A percentile compares a stretch with the other conserved stretches of the same genome.
Evolutionary conservation across 768 basidiomycete genomes (phyloP).

Genomic region (Rhizopogon sp.): DNA sequence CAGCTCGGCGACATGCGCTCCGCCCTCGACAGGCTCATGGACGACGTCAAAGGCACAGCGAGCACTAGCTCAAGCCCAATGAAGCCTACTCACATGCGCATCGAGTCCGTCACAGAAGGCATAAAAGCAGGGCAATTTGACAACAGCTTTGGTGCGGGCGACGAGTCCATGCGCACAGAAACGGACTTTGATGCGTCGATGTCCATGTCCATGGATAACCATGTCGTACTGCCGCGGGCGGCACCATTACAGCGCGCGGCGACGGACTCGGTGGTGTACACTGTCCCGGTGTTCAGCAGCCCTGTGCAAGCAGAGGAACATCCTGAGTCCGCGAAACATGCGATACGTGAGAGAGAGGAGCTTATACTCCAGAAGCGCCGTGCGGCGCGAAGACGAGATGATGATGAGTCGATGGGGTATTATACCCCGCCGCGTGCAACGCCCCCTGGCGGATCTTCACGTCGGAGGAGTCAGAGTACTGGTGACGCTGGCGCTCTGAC

Average conservation of each 20-base stretch:
- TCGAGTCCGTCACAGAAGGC: slow-evolving; percentile 28
- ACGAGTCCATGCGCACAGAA: slow-evolving; percentile 26
- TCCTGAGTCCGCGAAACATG: slow-evolving; percentile 53
- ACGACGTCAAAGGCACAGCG: slow-evolving; percentile 42
- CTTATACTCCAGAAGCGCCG: slow-evolving; percentile 68
- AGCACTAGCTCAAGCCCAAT: slow-evolving; percentile 21
- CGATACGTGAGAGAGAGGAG: slow-evolving; percentile 60
- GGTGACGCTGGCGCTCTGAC: slow-evolving; percentile 57
- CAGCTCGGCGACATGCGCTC: slow-evolving; percentile 69
- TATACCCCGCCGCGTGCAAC: slow-evolving; percentile 27
- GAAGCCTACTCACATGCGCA: slow-evolving; percentile 13
- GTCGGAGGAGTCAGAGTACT: slow-evolving; percentile 73
- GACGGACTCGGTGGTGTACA: slow-evolving; percentile 40
- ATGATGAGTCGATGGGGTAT: slow-evolving; percentile 35
- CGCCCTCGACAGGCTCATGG: slow-evolving; percentile 69
- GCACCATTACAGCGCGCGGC: slow-evolving; percentile 42
- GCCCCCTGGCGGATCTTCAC: slow-evolving; percentile 43
- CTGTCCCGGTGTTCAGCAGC: slow-evolving; percentile 27
- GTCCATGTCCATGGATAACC: slow-evolving; percentile 21
- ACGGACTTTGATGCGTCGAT: slow-evolving; percentile 14
- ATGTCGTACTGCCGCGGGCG: slow-evolving; percentile 3
- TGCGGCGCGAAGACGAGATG: slow-evolving; percentile 51
- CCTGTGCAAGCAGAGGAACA: slow-evolving; percentile 24
- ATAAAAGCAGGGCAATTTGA: slow-evolving; percentile 27
- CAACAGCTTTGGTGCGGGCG: slow-evolving; percentile 28